A percentile compares a stretch with the other conserved stretches of the same genome.
These are phyloP conservation scores for Nothopassalora personata DNA, from an alignment of 2,329 filamentous ascomycete species.

Conservation along the genomic window DNA sequence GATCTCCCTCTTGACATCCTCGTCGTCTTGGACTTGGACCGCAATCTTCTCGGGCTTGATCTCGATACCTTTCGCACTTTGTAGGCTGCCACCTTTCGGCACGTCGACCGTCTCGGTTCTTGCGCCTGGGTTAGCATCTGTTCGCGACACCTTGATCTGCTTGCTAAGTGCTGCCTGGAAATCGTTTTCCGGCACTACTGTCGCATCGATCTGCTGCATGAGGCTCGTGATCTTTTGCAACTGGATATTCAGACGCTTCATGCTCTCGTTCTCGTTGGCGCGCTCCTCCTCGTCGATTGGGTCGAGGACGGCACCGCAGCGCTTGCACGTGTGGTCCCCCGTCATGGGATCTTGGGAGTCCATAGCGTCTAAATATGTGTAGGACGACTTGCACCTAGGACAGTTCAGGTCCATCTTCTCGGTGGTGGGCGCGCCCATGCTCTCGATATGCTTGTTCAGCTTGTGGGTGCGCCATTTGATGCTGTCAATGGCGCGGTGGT, in stretches of 20 bases:
- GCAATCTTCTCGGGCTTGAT: constrained; percentile 33
- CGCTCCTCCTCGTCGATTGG: constrained; percentile 60
- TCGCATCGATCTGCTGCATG: constrained; percentile 69
- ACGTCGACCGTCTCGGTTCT: constrained; percentile 32
- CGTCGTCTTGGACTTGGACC: constrained; percentile 33
- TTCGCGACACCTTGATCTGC: constrained; percentile 60
- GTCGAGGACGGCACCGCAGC: constrained; percentile 62
- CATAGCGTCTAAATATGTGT: constrained; percentile 83
- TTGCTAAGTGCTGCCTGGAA: constrained; percentile 64
- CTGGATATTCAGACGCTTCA: constrained; percentile 69
- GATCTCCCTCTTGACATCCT: constrained; percentile 30
- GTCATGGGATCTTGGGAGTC: constrained; percentile 60
- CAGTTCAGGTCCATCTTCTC: constrained; percentile 94
- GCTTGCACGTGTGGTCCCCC: constrained; percentile 69
- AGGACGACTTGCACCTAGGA: constrained; percentile 73
- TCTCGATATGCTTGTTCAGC: constrained; percentile 83
- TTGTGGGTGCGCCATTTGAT: constrained; percentile 92
- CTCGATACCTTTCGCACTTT: constrained; percentile 31
- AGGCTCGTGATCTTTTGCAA: constrained; percentile 73
- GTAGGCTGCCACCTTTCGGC: constrained; percentile 26
- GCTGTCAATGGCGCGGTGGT: constrained; percentile 86
- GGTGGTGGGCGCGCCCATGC: constrained; percentile 66
- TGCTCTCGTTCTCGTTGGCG: constrained; percentile 52
- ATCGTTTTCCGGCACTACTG: constrained; percentile 65
- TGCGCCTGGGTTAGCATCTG: constrained; percentile 60